Percentiles rank a stretch among this genome's conserved stretches.
phyloP scores from a whole-genome alignment of 2,329 filamentous ascomycete species.

The Alternaria triticimaculans region DNA sequence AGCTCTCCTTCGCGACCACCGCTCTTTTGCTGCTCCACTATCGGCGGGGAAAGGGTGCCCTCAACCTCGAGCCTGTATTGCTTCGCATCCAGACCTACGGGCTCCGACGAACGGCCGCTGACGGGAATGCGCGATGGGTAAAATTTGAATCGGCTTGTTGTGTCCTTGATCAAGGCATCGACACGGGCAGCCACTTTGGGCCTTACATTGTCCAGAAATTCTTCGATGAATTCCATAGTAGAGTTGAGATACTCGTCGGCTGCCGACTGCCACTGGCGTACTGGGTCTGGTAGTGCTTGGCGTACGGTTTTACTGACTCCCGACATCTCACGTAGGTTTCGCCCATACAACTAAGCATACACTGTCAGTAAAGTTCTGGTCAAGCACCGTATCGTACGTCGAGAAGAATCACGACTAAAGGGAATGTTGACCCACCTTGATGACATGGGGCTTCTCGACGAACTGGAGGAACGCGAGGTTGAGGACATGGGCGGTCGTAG shows the following conservation, averaged over 20 bases:
- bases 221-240: conserved; percentile 86
- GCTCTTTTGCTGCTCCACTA: conserved; percentile 63
- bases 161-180: conserved; percentile 85
- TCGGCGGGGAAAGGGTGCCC: conserved; percentile 62
- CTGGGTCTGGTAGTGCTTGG: conserved; percentile 80
- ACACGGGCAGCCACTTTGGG: conserved; percentile 88
- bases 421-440: conserved; percentile 7
- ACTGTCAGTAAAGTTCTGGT: not conserved
- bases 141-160: conserved; percentile 84
- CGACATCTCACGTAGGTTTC: conserved; percentile 81
- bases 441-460: conserved; percentile 94
- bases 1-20: conserved; percentile 76
- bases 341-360: conserved; percentile 72
- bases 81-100: conserved; percentile 79
- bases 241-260: conserved; percentile 88
- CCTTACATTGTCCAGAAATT: conserved; percentile 82
- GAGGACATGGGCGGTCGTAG: conserved; percentile 82
- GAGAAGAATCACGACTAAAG: not conserved
- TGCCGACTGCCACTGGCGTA: conserved; percentile 83
- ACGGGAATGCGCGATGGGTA: conserved; percentile 87
- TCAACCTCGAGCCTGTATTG: conserved; percentile 80
- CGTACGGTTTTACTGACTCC: conserved; percentile 92
- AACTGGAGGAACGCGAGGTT: conserved; percentile 89
- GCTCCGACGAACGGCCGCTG: conserved; percentile 76
- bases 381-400: not conserved